These are phyloP conservation scores for Suhomyces kilbournensis DNA, from an alignment of 805 yeast species.

Conservation along the genomic window DNA sequence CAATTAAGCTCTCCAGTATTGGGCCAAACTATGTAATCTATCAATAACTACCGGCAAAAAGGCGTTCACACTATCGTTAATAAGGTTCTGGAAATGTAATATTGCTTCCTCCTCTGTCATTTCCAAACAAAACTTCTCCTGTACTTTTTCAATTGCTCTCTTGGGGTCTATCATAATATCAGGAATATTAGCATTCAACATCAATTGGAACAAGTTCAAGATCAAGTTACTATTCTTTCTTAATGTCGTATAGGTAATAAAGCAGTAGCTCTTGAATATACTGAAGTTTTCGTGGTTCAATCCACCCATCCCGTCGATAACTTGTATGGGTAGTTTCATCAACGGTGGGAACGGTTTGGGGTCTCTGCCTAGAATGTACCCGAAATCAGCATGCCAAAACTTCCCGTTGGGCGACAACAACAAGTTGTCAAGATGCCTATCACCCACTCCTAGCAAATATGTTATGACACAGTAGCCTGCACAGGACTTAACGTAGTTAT, in stretches of 20 bases:
- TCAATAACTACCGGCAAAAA: conserved; percentile 93
- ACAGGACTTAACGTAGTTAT: conserved; percentile 88
- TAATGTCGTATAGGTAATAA: conserved; percentile 86
- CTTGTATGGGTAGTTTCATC: conserved; percentile 95
- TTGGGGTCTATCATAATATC: conserved; percentile 81
- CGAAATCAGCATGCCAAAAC: conserved; percentile 97
- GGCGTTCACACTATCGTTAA: conserved; percentile 92
- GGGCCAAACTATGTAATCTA: conserved; percentile 91
- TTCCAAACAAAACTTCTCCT: conserved; percentile 90
- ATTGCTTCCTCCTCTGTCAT: conserved; percentile 96
- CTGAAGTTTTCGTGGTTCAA: conserved; percentile 79
- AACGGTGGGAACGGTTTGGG: conserved; percentile 99
- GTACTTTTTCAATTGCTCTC: conserved; percentile 84
- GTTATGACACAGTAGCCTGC: conserved; percentile 98
- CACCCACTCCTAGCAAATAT: conserved; percentile 93
- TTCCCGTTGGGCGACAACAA: conserved; percentile 74
- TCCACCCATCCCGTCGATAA: conserved; percentile 98
- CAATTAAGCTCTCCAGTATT: conserved; percentile 85
- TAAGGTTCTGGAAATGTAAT: conserved; percentile 87
- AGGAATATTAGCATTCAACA: conserved; percentile 92
- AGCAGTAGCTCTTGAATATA: conserved; percentile 87
- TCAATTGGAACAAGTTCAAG: conserved; percentile 83
- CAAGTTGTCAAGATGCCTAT: conserved; percentile 90
- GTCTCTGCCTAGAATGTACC: conserved; percentile 92
- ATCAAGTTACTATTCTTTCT: conserved; percentile 88